A percentile compares a stretch with the other conserved stretches of the same genome.
Evolutionary conservation across 176 grass and related monocot genomes (phyloP).

Genomic region (Oryza australiensis): DNA sequence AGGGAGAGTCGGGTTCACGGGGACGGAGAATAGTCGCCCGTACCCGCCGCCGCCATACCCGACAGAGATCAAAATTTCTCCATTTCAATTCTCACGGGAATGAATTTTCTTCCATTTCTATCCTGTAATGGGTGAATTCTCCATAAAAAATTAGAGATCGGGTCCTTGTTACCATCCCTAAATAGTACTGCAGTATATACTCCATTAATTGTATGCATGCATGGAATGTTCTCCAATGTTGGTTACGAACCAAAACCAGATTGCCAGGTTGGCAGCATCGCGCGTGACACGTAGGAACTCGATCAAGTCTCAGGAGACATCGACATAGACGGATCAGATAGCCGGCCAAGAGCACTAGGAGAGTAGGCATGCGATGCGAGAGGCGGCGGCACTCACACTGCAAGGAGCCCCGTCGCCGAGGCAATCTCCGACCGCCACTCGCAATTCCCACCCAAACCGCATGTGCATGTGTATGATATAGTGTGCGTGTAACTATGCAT

Average conservation of each 20-base stretch:
- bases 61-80: too few species aligned
- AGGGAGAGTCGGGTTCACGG: too few species aligned
- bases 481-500: neutral
- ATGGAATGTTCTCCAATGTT: neutral
- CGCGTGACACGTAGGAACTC: neutral
- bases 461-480: neutral
- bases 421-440: slow-evolving; percentile 41
- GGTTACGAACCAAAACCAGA: neutral
- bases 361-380: neutral
- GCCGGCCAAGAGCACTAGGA: neutral
- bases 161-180: too few species aligned
- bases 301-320: neutral
- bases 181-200: too few species aligned
- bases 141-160: too few species aligned
- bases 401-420: slow-evolving; percentile 2
- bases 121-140: too few species aligned
- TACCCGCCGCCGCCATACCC: too few species aligned
- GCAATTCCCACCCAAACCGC: neutral
- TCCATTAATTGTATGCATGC: too few species aligned
- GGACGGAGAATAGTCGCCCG: too few species aligned
- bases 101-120: too few species aligned
- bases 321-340: neutral
- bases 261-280: neutral
- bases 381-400: neutral
- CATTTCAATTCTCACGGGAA: too few species aligned